Evolutionary conservation across 2,329 filamentous ascomycete genomes (phyloP).

Genomic region (Ceratocystis cacaofunesta): DNA sequence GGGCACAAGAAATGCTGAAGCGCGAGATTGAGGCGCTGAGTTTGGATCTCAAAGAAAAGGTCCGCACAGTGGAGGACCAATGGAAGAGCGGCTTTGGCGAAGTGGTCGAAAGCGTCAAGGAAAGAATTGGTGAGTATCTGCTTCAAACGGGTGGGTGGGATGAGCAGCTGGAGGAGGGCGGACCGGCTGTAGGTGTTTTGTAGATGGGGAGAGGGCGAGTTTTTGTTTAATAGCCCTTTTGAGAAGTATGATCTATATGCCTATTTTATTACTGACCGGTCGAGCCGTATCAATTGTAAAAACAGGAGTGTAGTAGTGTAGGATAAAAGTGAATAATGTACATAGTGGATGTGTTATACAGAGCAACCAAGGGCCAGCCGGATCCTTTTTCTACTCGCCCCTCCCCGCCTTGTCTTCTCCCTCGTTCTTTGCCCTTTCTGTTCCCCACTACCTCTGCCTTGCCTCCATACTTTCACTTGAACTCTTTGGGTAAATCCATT

Average conservation of each 20-base stretch:
- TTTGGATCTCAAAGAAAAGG: slow-evolving; percentile 83
- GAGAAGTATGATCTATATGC: background rate
- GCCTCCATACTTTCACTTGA: slow-evolving; percentile 16
- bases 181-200: slow-evolving; percentile 31
- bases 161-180: slow-evolving; percentile 48
- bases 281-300: background rate
- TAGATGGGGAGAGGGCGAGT: slow-evolving; percentile 20
- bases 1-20: slow-evolving; percentile 41
- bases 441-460: background rate
- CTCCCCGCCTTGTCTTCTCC: background rate
- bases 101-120: slow-evolving; percentile 57
- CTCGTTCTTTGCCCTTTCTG: background rate
- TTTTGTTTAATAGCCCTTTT: slow-evolving; percentile 2
- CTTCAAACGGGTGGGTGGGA: slow-evolving; percentile 77
- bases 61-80: slow-evolving; percentile 76
- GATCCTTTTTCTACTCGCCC: background rate
- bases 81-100: slow-evolving; percentile 80
- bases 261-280: background rate
- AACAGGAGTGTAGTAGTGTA: background rate
- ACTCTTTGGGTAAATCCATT: slow-evolving; percentile 69
- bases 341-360: background rate
- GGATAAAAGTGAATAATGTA: background rate
- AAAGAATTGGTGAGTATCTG: slow-evolving; percentile 58
- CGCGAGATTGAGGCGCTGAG: slow-evolving; percentile 59
- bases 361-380: background rate